Evolutionary conservation across 768 basidiomycete species (phyloP).

Genomic region (Boletus vinaceobasis): DNA sequence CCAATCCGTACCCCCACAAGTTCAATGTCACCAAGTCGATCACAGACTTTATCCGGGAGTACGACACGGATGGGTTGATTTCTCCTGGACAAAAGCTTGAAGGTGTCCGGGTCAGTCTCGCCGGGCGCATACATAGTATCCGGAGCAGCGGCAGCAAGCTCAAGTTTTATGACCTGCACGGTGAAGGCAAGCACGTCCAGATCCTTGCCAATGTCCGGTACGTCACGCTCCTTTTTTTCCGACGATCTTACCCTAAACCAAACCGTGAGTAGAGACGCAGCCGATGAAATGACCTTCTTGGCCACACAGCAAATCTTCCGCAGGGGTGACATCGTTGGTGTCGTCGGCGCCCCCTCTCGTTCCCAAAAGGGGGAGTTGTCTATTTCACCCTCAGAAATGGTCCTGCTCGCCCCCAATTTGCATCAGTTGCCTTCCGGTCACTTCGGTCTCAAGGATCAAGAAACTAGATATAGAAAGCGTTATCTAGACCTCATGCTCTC

Average conservation of each 20-base stretch:
- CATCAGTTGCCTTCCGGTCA: constrained; percentile 92
- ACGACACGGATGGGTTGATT: constrained; percentile 71
- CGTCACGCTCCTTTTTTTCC: constrained; percentile 25
- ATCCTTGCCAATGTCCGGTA: constrained; percentile 90
- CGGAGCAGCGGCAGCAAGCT: constrained; percentile 80
- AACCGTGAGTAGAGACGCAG: constrained; percentile 47
- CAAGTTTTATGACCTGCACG: constrained; percentile 90
- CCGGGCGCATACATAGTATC: constrained; percentile 91
- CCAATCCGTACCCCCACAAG: constrained; percentile 99
- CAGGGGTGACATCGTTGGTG: constrained; percentile 95
- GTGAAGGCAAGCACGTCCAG: constrained; percentile 91
- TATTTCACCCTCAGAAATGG: constrained; percentile 75
- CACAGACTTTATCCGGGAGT: constrained; percentile 66
- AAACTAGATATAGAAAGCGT: constrained; percentile 96
- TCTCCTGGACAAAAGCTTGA: constrained; percentile 63
- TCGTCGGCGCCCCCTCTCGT: constrained; percentile 82
- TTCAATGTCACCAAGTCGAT: constrained; percentile 85
- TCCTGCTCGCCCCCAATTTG: constrained; percentile 91
- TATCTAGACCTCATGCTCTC: constrained; percentile 98
- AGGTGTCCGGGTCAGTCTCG: constrained; percentile 57
- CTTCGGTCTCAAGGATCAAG: constrained; percentile 95
- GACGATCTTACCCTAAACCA: constrained; percentile 18
- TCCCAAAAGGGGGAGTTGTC: constrained; percentile 96
- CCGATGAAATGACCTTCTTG: constrained; percentile 61
- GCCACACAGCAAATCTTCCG: constrained; percentile 81